Base-by-base conservation (phyloP, 2,329 filamentous ascomycete genomes). In the Didymellaceae sp. region DNA sequence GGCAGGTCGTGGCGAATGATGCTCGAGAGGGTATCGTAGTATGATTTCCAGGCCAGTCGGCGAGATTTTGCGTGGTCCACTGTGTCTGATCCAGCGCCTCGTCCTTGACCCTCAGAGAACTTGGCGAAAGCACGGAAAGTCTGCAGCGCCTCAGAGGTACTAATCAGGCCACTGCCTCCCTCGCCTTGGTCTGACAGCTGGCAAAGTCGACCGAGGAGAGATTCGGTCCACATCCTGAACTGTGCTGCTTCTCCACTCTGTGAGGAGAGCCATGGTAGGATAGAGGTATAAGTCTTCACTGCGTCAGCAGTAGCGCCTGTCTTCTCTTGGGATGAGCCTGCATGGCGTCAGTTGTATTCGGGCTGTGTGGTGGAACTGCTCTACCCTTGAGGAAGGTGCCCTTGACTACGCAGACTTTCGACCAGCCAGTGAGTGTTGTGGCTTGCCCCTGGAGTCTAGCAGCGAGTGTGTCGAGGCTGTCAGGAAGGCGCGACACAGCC, bases 351-450 rank as follows among this genome's bases (percentile, higher is more conserved):
- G 58, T 34, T 25, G 21, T 24, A 9, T 11, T 5, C 22, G 16
- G 21, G 16, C 7, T 18, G 33, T 24, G 21, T 31, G 26, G 24
- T 82, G 31, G 31, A 18, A 18, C 28, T 39, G 8, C 2, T 67
- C 80, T 86, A 70, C 89, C 90, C 70, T 87, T 88, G 40, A 96
- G 81, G 68, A 91, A 95, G 38, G 86, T 83, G 16, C 86, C 85
- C 72, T 93, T 95, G 45, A 94, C 78, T 21, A 88, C 82, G 74
- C 90, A 95, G 16, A 94, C 88, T 57, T 85, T 86, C 2, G 90
- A 90, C 91, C 91, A 97, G 66, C 87, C 84, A 2, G 84, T 82
- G 11, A 84, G 74, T 18, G 73, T 62, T 33, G 80, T 77, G 21
- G 58, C 63, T 26, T 63, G 56, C 28, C 46, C 55, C 6, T 52